Base-by-base conservation (phyloP, 345 rosid species). In the Anastatica hierochuntica region DNA sequence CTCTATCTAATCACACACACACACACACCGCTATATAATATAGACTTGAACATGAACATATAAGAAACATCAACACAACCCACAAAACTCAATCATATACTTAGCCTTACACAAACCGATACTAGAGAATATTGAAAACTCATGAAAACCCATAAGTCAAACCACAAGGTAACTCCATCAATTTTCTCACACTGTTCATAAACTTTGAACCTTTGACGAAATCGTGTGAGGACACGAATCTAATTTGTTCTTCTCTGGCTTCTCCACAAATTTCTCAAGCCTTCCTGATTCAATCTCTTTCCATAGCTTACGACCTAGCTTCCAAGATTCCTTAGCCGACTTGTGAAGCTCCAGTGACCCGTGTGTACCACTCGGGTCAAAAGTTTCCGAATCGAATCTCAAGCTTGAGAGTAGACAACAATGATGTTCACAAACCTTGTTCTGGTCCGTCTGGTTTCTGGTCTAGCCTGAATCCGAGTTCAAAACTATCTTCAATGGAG, bases 131-230 rank as follows among this genome's bases (percentile, higher is more conserved):
- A n/a, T n/a, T n/a, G n/a, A n/a, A n/a, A n/a, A n/a, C n/a, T n/a
- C n/a, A n/a, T n/a, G n/a, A n/a, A n/a, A n/a, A n/a, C n/a, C n/a
- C n/a, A n/a, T n/a, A n/a, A n/a, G 96, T 82, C 27, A 90, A 79
- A 55, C 95, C 97, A 59, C 96, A 90, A 0, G 96, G 96, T 19
- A 90, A 66, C 66, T 71, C 77, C 87, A 90, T 64, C 53, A 86
- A 5, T 11, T 55, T 50, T 39, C 58, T 67, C 64, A 64, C 76
- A 6, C 66, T 60, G 23, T 27, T 53, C 76, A 63, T 37, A 74
- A 86, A 82, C 15, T 86, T 85, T 19, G 76, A 42, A 60, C 83
- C 82, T 85, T 64, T 40, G 82, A 37, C 16, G 81, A 67, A 58
- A 84, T 63, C 34, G 96, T 82, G 36, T 74, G 75, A 2, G 82